Evolutionary conservation across 768 basidiomycete species (phyloP).

Genomic region (Suillus clintonianus): DNA sequence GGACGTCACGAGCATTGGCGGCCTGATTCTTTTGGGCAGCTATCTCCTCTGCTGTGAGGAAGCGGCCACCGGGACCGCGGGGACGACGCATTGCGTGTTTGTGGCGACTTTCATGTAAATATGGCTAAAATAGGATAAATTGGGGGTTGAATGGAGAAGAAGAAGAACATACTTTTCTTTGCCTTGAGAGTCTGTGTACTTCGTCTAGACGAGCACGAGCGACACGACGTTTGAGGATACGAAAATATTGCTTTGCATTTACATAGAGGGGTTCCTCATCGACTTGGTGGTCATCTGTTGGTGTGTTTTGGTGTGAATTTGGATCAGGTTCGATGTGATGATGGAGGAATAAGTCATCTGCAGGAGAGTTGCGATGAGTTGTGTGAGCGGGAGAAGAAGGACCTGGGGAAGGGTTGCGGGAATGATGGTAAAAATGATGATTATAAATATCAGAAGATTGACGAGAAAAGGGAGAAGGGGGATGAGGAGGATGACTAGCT

Average conservation of each 20-base stretch:
- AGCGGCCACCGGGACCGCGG: slow-evolving; percentile 94
- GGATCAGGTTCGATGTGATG: slow-evolving; percentile 22
- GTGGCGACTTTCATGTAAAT: slow-evolving; percentile 97
- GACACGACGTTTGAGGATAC: slow-evolving; percentile 93
- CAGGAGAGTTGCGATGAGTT: slow-evolving; percentile 28
- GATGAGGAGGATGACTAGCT: slow-evolving; percentile 17
- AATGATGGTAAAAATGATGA: slow-evolving; percentile 22
- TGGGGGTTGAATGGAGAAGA: background rate
- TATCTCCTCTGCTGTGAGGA: slow-evolving; percentile 95
- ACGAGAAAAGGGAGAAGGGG: slow-evolving; percentile 21
- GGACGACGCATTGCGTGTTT: slow-evolving; percentile 98
- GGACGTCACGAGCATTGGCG: slow-evolving; percentile 42
- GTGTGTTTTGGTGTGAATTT: slow-evolving; percentile 3
- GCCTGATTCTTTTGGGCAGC: slow-evolving; percentile 68
- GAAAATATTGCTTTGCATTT: slow-evolving; percentile 98
- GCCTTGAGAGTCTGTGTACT: slow-evolving; percentile 86
- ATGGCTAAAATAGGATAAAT: slow-evolving; percentile 61
- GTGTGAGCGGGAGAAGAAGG: slow-evolving; percentile 31
- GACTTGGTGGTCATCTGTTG: slow-evolving; percentile 44
- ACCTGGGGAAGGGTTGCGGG: slow-evolving; percentile 30
- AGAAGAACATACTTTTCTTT: slow-evolving; percentile 72
- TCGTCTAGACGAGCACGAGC: slow-evolving; percentile 92
- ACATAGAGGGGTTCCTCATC: slow-evolving; percentile 99
- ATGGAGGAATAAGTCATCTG: slow-evolving; percentile 32
- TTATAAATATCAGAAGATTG: slow-evolving; percentile 23